These are phyloP conservation scores for Paxillus ammoniavirescens DNA, from an alignment of 768 basidiomycete genomes.

Conservation along the genomic window DNA sequence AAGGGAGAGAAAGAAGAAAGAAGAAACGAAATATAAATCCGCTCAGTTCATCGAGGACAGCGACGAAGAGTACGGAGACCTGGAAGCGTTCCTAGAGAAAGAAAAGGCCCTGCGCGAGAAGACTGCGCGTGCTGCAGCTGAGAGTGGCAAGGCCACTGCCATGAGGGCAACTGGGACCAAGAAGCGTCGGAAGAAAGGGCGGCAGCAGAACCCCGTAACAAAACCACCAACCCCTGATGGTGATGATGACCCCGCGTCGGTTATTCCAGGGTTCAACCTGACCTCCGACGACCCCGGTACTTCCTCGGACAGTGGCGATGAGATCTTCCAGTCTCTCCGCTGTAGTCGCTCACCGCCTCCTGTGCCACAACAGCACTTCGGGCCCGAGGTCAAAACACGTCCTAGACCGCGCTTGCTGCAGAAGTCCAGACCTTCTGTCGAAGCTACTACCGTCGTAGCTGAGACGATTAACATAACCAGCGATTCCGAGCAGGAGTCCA, in stretches of 20 bases:
- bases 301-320: conserved; percentile 25
- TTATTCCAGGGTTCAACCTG: conserved; percentile 10
- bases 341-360: conserved; percentile 25
- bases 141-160: conserved; percentile 38
- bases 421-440: conserved; percentile 19
- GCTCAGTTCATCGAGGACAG: conserved; percentile 92
- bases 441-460: background rate
- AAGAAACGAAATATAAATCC: conserved; percentile 77
- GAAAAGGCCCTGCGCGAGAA: conserved; percentile 64
- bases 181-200: conserved; percentile 52
- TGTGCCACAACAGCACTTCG: conserved; percentile 17
- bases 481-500: conserved; percentile 16
- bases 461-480: conserved; percentile 21
- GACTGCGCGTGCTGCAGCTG: conserved; percentile 44
- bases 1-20: conserved; percentile 54
- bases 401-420: conserved; percentile 44
- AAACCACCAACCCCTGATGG: conserved; percentile 26
- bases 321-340: conserved; percentile 19
- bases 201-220: conserved; percentile 45
- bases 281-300: conserved; percentile 16
- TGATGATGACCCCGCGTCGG: conserved; percentile 16
- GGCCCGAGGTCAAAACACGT: conserved; percentile 17
- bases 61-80: conserved; percentile 78
- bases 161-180: conserved; percentile 52
- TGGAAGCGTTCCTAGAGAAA: conserved; percentile 77